Conservation (phyloP, 768 basidiomycete species). For the Boletellus ananas region DNA sequence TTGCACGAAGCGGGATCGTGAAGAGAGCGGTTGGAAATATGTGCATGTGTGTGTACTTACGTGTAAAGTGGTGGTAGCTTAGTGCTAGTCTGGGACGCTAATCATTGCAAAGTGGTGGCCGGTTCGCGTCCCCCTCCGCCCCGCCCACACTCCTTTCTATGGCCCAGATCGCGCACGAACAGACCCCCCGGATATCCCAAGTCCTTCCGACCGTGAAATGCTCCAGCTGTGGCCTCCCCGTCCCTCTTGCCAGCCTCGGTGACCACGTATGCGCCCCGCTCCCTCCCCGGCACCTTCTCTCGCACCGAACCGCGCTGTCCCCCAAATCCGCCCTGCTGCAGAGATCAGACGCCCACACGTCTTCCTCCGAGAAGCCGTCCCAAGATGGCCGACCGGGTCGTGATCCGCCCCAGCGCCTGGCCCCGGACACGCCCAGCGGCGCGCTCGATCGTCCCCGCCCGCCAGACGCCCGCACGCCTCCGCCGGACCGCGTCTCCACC, state of each 20-base stretch:
- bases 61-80: neutral
- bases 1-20: neutral
- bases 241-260: conserved; percentile 69
- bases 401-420: conserved; percentile 27
- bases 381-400: conserved; percentile 5
- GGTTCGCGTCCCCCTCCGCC: too few relatives aligned
- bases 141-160: conserved; percentile 20
- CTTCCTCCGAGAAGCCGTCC: conserved; percentile 7
- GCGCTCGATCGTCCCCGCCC: neutral
- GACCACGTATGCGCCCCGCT: conserved; percentile 71
- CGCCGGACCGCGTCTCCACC: conserved; percentile 14
- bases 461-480: conserved; percentile 1
- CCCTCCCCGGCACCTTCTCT: conserved; percentile 39
- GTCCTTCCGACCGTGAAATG: conserved; percentile 82
- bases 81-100: conserved; percentile 2
- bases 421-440: conserved; percentile 16
- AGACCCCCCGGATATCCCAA: conserved; percentile 46
- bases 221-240: conserved; percentile 66
- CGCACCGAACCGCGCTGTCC: conserved; percentile 33
- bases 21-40: conserved; percentile 1
- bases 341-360: conserved; percentile 12
- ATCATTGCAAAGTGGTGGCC: conserved; percentile 1
- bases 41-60: conserved; percentile 16
- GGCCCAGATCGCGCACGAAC: conserved; percentile 18
- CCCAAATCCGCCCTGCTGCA: conserved; percentile 44